Evolutionary conservation across 2,329 filamentous ascomycete species (phyloP).

Genomic region (Colletotrichum gloeosporioides): DNA sequence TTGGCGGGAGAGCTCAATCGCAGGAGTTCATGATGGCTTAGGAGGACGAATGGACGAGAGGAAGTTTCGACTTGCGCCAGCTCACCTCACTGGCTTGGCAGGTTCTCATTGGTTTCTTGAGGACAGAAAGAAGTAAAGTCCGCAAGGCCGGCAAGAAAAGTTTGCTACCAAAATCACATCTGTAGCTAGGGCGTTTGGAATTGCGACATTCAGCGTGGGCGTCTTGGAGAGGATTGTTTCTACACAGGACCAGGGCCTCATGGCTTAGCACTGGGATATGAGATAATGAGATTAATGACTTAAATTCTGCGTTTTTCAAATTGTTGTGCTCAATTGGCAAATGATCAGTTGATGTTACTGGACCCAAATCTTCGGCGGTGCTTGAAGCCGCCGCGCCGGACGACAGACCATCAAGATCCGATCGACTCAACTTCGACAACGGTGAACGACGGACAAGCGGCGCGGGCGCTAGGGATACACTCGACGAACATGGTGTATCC

Average conservation of each 20-base stretch:
- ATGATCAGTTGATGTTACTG: not conserved
- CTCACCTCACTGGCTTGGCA: not conserved
- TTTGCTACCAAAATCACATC: not conserved
- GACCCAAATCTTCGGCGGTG: not conserved
- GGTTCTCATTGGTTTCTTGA: not conserved
- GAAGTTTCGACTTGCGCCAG: not conserved
- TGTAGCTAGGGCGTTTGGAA: not conserved
- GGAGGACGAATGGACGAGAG: not conserved
- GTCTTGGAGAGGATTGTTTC: not conserved
- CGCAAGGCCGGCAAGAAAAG: not conserved
- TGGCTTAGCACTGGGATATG: not conserved
- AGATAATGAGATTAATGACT: not conserved
- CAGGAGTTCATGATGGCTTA: not conserved
- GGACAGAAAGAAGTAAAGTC: not conserved
- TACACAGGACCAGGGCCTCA: not conserved
- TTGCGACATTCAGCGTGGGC: not conserved
- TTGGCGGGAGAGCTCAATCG: not conserved
- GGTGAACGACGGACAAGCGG: not conserved
- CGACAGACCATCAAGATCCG: not conserved
- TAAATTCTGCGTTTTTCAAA: not conserved
- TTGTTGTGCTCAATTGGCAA: not conserved
- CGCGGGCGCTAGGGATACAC: not conserved
- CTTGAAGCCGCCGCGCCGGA: not conserved
- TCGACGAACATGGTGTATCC: not conserved
- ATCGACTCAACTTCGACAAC: not conserved